Conservation (phyloP, 1,139 yeast species). For the Sugiyamaella paludigena region DNA sequence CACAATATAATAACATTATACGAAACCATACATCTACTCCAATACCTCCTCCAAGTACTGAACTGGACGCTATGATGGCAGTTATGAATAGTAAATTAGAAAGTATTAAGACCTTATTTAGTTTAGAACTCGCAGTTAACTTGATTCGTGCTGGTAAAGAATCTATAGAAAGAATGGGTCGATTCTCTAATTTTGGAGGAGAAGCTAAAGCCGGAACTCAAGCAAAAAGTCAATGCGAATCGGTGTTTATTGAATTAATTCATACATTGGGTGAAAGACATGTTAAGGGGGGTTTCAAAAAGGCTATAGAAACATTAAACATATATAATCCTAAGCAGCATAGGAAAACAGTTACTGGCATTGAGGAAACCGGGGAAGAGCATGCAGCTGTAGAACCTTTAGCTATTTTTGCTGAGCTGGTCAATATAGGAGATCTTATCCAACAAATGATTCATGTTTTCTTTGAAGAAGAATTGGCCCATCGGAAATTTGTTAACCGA, state of each 20-base stretch:
- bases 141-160: conserved; percentile 40
- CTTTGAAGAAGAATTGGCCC: conserved; percentile 78
- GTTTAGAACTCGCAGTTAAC: conserved; percentile 44
- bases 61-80: conserved; percentile 47
- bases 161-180: conserved; percentile 38
- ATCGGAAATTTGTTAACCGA: conserved; percentile 58
- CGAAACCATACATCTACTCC: conserved; percentile 4
- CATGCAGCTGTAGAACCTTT: conserved; percentile 64
- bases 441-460: conserved; percentile 92
- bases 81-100: conserved; percentile 43
- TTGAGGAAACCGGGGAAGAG: conserved; percentile 23
- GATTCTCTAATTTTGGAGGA: conserved; percentile 31
- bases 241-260: conserved; percentile 64
- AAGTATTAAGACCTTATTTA: conserved; percentile 42
- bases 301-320: conserved; percentile 67
- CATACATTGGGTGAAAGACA: conserved; percentile 68
- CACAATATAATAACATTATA: background rate
- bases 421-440: conserved; percentile 87
- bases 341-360: conserved; percentile 32
- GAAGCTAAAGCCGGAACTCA: conserved; percentile 33
- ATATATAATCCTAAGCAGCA: conserved; percentile 65
- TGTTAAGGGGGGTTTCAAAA: conserved; percentile 75
- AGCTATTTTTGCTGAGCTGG: conserved; percentile 81
- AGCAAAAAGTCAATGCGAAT: conserved; percentile 44
- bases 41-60: conserved; percentile 39